Evolutionary conservation across 2,329 filamentous ascomycete genomes (phyloP), one percentile per base, ranked within the genome.

Genomic region (Epichloe coenophiala): DNA sequence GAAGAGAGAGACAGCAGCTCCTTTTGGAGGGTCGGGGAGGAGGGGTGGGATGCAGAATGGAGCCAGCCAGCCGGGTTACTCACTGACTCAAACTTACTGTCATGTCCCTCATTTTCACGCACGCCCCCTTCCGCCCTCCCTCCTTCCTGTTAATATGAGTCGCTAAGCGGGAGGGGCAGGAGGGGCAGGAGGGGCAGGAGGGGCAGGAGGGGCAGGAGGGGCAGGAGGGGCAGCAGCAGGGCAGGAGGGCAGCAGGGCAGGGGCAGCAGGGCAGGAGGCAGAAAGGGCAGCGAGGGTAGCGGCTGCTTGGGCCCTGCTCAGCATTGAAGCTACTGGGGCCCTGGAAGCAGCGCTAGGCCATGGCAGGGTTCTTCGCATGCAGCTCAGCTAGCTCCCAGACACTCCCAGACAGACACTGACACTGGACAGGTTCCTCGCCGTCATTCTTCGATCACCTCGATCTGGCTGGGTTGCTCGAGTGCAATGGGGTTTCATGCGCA

Each of bases 381-480:
- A 52, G 44, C 47, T 35, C 44, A 51, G 51, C 51, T 51, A 51
- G 45, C 45, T 51, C 45, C 40, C 31, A 36, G 42, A 42, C 36
- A 21, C 21, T 11, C 9, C n/a, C 8, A 33, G 27, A 5, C 19
- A 21, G 19, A 21, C 38, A 23, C 21, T 23, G 21, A 5, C 21
- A 23, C 23, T 12, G 39, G 39, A 5, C 36, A 12, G 41, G 7
- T 50, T 38, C 41, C n/a, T 48, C 36, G 50, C 50, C 50, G 40
- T 53, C 48, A 54, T 59, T 57, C 60, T 55, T 65, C 63, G 63
- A 65, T 66, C 59, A 45, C 51, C 60, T 64, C 63, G 63, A 66
- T 66, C 63, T 44, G 45, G 33, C 41, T 9, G 23, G 17, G 31
- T 37, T 37, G 23, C 39, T 31, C n/a, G 15, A 6, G 17, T 13